Conservation (phyloP, 2,329 filamentous ascomycete genomes). For the Grosmannia clavigera region DNA sequence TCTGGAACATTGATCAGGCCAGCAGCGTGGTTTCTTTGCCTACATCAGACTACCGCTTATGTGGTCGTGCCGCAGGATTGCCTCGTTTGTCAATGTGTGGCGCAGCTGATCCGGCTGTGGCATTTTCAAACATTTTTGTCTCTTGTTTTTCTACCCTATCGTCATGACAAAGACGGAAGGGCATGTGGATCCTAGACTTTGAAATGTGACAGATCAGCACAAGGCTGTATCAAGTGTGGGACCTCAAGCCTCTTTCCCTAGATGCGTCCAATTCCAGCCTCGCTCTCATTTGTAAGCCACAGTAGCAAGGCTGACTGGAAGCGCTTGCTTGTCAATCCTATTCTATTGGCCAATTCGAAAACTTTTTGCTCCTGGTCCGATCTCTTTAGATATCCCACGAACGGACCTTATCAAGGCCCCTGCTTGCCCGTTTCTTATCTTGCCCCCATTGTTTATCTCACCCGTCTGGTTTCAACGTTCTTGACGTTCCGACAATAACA, state of each 20-base stretch:
- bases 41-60: too few species aligned
- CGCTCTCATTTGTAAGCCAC: background rate
- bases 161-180: background rate
- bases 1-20: too few species aligned
- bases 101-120: too few species aligned
- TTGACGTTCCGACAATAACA: slow-evolving; percentile 2
- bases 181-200: background rate
- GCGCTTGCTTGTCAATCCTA: background rate
- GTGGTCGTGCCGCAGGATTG: too few species aligned
- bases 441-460: background rate
- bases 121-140: too few species aligned
- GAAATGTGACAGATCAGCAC: background rate
- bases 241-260: background rate
- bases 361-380: background rate
- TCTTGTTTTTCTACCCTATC: too few species aligned
- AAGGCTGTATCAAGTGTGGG: background rate
- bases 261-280: background rate
- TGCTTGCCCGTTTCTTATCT: background rate
- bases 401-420: background rate
- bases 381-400: background rate
- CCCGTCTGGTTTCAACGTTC: background rate
- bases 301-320: background rate
- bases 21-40: too few species aligned
- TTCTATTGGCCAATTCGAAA: background rate
- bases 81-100: too few species aligned